Evolutionary conservation across 169 alveolate species (phyloP), one percentile per base, ranked within the genome.

Genomic region (Plasmodium knowlesi): DNA sequence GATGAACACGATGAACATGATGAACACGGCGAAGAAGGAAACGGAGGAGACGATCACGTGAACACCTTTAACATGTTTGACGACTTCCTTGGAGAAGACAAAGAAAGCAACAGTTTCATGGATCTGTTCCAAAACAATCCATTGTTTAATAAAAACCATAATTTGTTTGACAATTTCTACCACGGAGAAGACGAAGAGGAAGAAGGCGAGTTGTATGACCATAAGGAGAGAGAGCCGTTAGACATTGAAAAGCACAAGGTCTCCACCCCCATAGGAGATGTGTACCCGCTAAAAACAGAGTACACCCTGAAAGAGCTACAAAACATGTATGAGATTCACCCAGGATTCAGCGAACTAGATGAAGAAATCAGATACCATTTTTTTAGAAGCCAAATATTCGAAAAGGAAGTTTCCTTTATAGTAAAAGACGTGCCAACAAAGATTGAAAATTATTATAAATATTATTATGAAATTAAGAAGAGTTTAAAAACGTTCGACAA

Each of bases 401-500:
- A 9, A 50, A 61, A 89, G 53, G 76, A 78, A 28, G n/a, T 46
- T 30, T 80, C 46, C 72, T 89, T 89, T 61, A 78, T 82, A 22
- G 83, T 89, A 39, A 57, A 61, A 37, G 94, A 39, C 16, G 57
- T 89, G 10, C 94, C 89, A 61, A 39, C 94, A 46, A 89, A 79
- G 72, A 54, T 89, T 16, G 30, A 54, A 28, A 46, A 89, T 89
- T 70, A 39, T 89, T 89, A 89, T 72, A 80, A 89, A 57, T 81
- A 89, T 89, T 73, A 89, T 80, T 89, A 89, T 67, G 94, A 89
- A 89, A 78, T 54, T 25, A 89, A 89, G 54, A 89, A 89, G 50
- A 34, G 43, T 10, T 14, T 50, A 28, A 80, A 89, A 25, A 79
- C 30, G 28, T 79, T 50, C 34, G 71, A 54, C 43, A 32, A 37